Evolutionary conservation across 345 rosid genomes (phyloP).

Genomic region (Salix arbutifolia): DNA sequence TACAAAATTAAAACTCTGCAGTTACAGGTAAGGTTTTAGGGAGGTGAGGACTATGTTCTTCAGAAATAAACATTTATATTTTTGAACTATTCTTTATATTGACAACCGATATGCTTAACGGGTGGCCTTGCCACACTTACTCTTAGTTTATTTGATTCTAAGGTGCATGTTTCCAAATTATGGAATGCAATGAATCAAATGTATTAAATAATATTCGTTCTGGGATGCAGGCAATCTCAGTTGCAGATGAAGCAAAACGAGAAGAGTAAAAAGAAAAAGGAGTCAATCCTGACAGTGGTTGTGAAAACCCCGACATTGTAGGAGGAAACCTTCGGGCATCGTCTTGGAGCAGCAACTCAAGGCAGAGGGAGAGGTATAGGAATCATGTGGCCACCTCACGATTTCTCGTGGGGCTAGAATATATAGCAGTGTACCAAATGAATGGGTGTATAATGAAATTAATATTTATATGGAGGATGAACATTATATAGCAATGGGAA

Average conservation of each 20-base stretch:
- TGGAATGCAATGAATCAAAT: neutral
- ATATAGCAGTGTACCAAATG: neutral
- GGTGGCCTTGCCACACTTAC: neutral
- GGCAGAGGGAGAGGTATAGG: too few relatives aligned
- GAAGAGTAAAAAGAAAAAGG: too few relatives aligned
- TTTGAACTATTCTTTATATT: neutral
- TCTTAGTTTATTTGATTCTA: conserved; percentile 5
- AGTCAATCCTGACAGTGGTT: too few relatives aligned
- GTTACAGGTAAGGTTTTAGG: neutral
- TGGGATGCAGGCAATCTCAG: too few relatives aligned
- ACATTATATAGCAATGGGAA: neutral
- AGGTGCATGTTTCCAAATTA: neutral
- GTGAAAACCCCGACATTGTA: too few relatives aligned
- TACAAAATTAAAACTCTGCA: neutral
- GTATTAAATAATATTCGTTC: conserved; percentile 9
- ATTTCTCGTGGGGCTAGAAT: conserved; percentile 54
- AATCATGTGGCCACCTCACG: conserved; percentile 93
- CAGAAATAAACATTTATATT: neutral
- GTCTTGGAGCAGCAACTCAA: too few relatives aligned
- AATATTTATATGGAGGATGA: too few relatives aligned
- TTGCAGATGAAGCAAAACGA: too few relatives aligned
- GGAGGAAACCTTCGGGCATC: too few relatives aligned
- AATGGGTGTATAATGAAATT: neutral
- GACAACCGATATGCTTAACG: conserved; percentile 2
- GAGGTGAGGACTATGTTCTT: neutral